Percentiles rank a stretch among this genome's conserved stretches.
These are phyloP conservation scores for Trichodelitschia bisporula DNA, from an alignment of 495 filamentous ascomycete genomes.

Conservation along the genomic window DNA sequence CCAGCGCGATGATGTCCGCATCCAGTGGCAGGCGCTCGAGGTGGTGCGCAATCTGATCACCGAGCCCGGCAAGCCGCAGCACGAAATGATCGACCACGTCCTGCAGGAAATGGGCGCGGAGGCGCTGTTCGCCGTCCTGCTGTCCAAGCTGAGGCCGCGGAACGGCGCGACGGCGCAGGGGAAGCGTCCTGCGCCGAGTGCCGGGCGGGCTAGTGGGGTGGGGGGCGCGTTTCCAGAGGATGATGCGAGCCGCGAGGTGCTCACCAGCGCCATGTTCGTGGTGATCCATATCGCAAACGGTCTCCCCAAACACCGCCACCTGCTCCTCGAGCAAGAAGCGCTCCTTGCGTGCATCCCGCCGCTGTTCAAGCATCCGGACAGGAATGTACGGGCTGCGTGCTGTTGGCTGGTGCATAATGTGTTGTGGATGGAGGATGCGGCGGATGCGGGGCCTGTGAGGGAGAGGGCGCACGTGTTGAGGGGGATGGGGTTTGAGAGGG, in stretches of 20 bases:
- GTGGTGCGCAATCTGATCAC: constrained; percentile 77
- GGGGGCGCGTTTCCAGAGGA: neutral
- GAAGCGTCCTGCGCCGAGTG: neutral
- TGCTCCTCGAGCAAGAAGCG: constrained; percentile 39
- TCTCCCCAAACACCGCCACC: constrained; percentile 44
- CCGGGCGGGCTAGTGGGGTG: constrained; percentile 5
- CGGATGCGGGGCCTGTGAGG: constrained; percentile 32
- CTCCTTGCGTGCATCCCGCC: constrained; percentile 26
- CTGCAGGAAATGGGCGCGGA: constrained; percentile 51
- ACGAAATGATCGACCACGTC: constrained; percentile 68
- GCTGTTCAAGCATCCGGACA: constrained; percentile 41
- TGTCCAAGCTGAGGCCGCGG: constrained; percentile 32
- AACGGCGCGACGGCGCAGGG: neutral
- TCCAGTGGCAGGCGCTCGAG: constrained; percentile 77
- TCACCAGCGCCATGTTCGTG: constrained; percentile 47
- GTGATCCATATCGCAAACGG: constrained; percentile 72
- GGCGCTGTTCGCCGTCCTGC: constrained; percentile 48
- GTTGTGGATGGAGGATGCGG: constrained; percentile 48
- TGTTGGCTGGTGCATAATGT: constrained; percentile 69
- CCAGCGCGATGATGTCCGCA: constrained; percentile 51
- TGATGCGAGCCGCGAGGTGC: constrained; percentile 28
- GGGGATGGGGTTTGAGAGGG: constrained; percentile 43
- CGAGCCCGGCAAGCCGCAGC: constrained; percentile 24
- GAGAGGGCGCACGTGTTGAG: constrained; percentile 41
- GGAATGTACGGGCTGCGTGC: constrained; percentile 45